Percentiles rank a stretch among this genome's conserved stretches.
phyloP scores from a whole-genome alignment of 495 filamentous ascomycete genomes.

The Pyrenula massariospora region DNA sequence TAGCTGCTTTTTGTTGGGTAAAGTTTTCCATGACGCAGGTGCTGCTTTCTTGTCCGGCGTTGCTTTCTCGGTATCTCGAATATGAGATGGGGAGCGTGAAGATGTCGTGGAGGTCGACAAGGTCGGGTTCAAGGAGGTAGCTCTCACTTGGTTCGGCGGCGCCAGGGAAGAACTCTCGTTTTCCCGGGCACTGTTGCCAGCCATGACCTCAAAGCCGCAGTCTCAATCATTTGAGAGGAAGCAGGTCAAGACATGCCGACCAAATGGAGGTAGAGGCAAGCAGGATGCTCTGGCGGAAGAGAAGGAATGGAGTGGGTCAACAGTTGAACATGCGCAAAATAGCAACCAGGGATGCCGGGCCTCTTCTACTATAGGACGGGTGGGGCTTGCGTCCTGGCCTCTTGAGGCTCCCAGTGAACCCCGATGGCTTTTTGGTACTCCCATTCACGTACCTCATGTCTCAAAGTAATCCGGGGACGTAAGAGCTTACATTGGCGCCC shows the following conservation, averaged over 20 bases:
- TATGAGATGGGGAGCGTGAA: background rate
- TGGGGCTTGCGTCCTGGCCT: too few species aligned
- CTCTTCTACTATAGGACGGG: background rate
- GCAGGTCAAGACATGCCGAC: too few species aligned
- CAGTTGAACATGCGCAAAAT: background rate
- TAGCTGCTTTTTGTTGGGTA: conserved; percentile 67
- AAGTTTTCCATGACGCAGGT: conserved; percentile 49
- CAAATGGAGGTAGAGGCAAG: background rate
- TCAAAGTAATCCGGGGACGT: too few species aligned
- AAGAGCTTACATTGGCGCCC: too few species aligned
- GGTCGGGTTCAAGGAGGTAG: background rate
- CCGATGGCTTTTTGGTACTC: too few species aligned
- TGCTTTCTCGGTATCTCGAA: background rate
- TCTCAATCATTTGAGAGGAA: background rate
- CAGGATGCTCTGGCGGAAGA: background rate
- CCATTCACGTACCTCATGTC: too few species aligned
- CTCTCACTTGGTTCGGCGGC: background rate
- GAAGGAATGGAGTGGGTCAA: background rate
- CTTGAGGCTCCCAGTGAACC: too few species aligned
- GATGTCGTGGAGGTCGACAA: background rate
- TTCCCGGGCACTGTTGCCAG: background rate
- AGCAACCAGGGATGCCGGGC: background rate
- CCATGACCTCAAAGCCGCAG: background rate
- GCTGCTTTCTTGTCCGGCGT: background rate
- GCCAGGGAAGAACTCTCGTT: background rate